Evolutionary conservation across 176 grass and related monocot genomes (phyloP).

Genomic region (Musa troglodytarum): DNA sequence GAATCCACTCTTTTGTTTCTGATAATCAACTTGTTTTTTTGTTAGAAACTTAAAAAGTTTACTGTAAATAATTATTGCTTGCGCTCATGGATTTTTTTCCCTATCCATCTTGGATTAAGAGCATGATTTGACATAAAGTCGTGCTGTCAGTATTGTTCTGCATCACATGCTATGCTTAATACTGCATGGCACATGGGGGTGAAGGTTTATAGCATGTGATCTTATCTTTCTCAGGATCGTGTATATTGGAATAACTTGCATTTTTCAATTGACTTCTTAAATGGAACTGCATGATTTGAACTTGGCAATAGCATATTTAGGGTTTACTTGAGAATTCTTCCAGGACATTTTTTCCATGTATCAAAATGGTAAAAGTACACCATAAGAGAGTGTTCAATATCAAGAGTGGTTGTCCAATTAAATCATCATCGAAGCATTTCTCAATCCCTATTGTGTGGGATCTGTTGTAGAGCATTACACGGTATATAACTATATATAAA

Average conservation of each 20-base stretch:
- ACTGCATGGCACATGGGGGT: too few species aligned
- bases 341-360: neutral
- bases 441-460: neutral
- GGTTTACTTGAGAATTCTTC: neutral
- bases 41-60: too few species aligned
- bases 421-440: neutral
- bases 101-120: neutral
- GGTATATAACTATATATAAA: too few species aligned
- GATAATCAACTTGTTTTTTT: too few species aligned
- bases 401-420: neutral
- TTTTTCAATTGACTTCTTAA: neutral
- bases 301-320: neutral
- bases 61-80: too few species aligned
- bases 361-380: neutral
- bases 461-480: neutral
- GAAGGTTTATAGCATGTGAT: too few species aligned
- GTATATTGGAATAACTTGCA: too few species aligned
- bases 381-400: neutral
- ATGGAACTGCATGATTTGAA: neutral
- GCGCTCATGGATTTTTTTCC: too few species aligned
- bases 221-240: too few species aligned
- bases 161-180: neutral
- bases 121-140: too few species aligned
- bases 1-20: too few species aligned
- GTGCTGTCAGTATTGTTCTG: neutral